phyloP scores from a whole-genome alignment of 139 green algal genomes.

The Asterochloris erici region DNA sequence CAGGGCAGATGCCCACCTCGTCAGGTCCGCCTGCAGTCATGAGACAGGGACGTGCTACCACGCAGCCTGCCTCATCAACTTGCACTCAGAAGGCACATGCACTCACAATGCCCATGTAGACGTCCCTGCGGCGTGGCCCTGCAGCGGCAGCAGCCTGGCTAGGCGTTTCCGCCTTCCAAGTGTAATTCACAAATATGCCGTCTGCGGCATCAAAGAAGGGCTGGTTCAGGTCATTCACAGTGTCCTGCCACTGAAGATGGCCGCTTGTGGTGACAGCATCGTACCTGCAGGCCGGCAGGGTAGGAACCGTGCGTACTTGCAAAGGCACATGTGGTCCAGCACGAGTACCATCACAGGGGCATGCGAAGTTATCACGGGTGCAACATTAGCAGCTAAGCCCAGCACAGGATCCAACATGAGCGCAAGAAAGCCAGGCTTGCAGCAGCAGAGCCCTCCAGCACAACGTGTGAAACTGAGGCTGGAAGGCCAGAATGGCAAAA shows the following conservation, averaged over 20 bases:
- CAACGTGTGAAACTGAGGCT: too few relatives aligned
- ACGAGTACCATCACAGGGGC: too few relatives aligned
- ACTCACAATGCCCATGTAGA: constrained; percentile 62
- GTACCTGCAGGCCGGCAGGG: constrained; percentile 54
- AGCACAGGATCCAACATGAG: too few relatives aligned
- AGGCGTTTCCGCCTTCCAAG: constrained; percentile 39
- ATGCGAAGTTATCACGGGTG: too few relatives aligned
- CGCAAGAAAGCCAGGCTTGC: too few relatives aligned
- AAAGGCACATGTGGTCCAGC: too few relatives aligned
- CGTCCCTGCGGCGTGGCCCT: constrained; percentile 41
- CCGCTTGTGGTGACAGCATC: constrained; percentile 78
- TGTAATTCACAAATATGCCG: constrained; percentile 81
- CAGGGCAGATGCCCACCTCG: too few relatives aligned
- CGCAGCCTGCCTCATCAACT: not conserved
- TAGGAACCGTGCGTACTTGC: not conserved
- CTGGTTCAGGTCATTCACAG: constrained; percentile 57
- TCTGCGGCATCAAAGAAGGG: constrained; percentile 73
- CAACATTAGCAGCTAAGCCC: too few relatives aligned
- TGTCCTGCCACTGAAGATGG: constrained; percentile 78
- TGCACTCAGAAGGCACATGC: not conserved
- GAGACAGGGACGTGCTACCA: too few relatives aligned
- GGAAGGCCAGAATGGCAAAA: too few relatives aligned
- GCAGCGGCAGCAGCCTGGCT: constrained; percentile 21
- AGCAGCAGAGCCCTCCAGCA: too few relatives aligned
- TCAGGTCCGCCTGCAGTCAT: too few relatives aligned